Evolutionary conservation across 2,329 filamentous ascomycete species (phyloP).

Genomic region (Apiospora kogelbergensis): DNA sequence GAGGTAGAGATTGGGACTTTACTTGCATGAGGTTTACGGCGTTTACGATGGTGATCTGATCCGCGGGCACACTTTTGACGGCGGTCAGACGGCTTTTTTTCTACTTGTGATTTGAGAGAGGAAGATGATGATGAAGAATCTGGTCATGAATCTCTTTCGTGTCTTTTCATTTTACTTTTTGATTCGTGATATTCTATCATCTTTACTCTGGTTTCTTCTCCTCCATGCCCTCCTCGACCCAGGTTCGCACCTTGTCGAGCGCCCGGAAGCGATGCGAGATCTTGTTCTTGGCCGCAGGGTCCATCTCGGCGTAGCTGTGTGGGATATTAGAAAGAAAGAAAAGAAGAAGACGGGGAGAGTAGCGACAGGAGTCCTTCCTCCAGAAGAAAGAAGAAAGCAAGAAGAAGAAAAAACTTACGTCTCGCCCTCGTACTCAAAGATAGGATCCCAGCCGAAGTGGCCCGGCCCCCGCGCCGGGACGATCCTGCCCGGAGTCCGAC

Average conservation of each 20-base stretch:
- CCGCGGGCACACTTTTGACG: not conserved
- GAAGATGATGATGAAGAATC: not conserved
- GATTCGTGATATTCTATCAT: conserved; percentile 13
- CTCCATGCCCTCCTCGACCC: conserved; percentile 57
- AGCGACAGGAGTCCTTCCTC: not conserved
- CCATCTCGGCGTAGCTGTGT: conserved; percentile 86
- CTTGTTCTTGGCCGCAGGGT: conserved; percentile 80
- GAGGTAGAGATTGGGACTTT: not conserved
- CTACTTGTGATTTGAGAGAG: not conserved
- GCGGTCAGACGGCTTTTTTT: conserved; percentile 22
- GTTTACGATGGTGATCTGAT: not conserved
- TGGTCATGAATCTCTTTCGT: not conserved
- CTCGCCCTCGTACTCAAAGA: conserved; percentile 90
- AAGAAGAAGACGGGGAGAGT: not conserved
- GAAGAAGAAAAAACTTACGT: conserved; percentile 53
- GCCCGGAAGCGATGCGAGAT: conserved; percentile 90
- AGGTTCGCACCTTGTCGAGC: conserved; percentile 80
- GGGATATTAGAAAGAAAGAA: not conserved
- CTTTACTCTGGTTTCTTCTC: conserved; percentile 9
- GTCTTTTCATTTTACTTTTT: not conserved
- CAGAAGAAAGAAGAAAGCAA: not conserved
- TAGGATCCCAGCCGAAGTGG: conserved; percentile 91
- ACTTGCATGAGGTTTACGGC: not conserved
- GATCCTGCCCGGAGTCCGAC: conserved; percentile 79
- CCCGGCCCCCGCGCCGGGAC: conserved; percentile 79